Conservation (phyloP, 768 basidiomycete species). For the Kwoniella shandongensis region DNA sequence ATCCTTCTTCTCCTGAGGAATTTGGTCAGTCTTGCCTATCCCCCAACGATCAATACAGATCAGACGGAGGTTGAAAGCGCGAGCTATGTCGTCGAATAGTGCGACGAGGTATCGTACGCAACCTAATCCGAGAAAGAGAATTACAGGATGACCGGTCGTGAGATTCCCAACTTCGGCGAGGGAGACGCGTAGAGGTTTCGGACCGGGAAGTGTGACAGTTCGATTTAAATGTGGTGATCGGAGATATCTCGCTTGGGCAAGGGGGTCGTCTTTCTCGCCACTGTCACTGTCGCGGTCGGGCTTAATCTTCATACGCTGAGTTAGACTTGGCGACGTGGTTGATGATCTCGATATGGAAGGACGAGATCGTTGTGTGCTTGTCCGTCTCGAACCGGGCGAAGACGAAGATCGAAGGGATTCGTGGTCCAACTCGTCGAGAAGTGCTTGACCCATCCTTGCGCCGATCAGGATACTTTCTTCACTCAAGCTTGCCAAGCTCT, state of each 20-base stretch:
- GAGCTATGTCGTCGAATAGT: constrained; percentile 93
- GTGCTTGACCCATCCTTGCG: too few relatives aligned
- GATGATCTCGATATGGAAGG: not conserved
- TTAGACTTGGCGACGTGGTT: not conserved
- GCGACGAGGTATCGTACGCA: constrained; percentile 94
- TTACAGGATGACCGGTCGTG: constrained; percentile 79
- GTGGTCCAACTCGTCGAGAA: not conserved
- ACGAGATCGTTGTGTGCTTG: too few relatives aligned
- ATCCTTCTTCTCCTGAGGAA: constrained; percentile 64
- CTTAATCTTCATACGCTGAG: not conserved
- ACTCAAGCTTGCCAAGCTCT: too few relatives aligned
- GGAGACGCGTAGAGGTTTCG: constrained; percentile 73
- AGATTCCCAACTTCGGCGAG: constrained; percentile 88
- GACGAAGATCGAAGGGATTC: constrained; percentile 6
- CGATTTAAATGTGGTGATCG: constrained; percentile 84
- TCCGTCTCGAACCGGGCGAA: constrained; percentile 2
- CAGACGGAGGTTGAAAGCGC: constrained; percentile 76
- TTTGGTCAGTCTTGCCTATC: constrained; percentile 76
- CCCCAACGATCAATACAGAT: constrained; percentile 98
- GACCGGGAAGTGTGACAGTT: constrained; percentile 71
- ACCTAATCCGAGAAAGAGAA: constrained; percentile 90
- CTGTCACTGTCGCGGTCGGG: too few relatives aligned
- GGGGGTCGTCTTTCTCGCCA: constrained; percentile 24
- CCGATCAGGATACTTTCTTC: too few relatives aligned
- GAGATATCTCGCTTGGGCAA: constrained; percentile 73